Evolutionary conservation across 192 early-diverging fungal genomes (phyloP).

Genomic region (Haplosporangium gracile): DNA sequence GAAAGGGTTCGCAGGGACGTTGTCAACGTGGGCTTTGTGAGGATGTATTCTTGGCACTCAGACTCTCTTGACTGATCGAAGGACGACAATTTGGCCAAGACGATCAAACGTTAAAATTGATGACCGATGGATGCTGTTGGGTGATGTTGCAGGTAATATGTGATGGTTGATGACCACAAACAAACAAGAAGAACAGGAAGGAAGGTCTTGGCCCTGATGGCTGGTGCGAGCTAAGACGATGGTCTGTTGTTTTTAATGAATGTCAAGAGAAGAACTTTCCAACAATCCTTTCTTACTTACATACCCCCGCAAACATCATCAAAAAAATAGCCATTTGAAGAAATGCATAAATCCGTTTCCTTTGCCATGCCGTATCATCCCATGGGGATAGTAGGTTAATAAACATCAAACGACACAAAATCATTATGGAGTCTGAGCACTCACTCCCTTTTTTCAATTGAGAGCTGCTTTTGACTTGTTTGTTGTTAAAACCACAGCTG

Average conservation of each 20-base stretch:
- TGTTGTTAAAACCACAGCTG: background rate
- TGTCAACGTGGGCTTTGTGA: background rate
- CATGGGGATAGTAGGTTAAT: background rate
- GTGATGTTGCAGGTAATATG: background rate
- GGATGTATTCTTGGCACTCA: conserved; percentile 1
- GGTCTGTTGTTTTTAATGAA: background rate
- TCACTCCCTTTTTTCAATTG: background rate
- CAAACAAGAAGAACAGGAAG: too few relatives aligned
- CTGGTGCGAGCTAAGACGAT: conserved; percentile 1
- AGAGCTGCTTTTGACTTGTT: background rate
- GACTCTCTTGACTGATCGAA: background rate
- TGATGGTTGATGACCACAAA: background rate
- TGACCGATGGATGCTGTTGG: background rate
- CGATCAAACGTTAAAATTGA: background rate
- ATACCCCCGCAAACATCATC: too few relatives aligned
- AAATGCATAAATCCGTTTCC: background rate
- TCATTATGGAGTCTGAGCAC: background rate
- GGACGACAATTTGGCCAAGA: background rate
- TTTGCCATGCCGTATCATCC: background rate
- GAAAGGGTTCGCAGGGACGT: background rate
- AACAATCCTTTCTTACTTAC: too few relatives aligned
- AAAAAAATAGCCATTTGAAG: background rate
- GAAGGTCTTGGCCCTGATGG: background rate
- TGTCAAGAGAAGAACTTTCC: too few relatives aligned
- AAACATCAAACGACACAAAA: background rate